Conservation (phyloP, 139 green algal genomes). For the Axilococcus clingmanii region DNA sequence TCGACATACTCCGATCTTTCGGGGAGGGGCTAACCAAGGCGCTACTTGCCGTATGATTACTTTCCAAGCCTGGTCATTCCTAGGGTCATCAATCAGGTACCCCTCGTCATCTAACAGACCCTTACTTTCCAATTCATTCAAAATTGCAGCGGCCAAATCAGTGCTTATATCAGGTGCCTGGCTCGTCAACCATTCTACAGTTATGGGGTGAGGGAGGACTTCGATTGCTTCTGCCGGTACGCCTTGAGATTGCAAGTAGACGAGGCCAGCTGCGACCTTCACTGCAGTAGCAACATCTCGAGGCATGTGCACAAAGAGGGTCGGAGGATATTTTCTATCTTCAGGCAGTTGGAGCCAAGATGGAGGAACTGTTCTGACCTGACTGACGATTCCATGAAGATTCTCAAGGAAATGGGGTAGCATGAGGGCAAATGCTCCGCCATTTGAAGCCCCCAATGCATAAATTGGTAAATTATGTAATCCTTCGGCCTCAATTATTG, state of each 20-base stretch:
- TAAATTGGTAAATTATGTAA: no score
- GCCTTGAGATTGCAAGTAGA: neutral
- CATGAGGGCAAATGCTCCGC: no score
- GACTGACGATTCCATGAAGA: conserved; percentile 28
- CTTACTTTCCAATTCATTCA: conserved; percentile 4
- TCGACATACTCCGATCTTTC: no score
- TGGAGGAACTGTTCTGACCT: conserved; percentile 35
- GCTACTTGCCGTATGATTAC: no score
- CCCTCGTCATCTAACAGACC: conserved; percentile 6
- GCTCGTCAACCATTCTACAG: conserved; percentile 12
- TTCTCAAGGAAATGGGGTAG: no score
- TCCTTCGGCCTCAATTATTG: no score
- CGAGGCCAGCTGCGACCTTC: conserved; percentile 23
- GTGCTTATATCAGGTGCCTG: conserved; percentile 5
- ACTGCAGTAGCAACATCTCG: conserved; percentile 23
- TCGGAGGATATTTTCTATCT: conserved; percentile 33
- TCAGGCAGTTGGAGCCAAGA: conserved; percentile 1
- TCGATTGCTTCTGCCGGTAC: conserved; percentile 4
- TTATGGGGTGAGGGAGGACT: conserved; percentile 19
- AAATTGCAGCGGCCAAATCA: conserved; percentile 5
- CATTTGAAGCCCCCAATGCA: no score
- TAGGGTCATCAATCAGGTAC: conserved; percentile 16
- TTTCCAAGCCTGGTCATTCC: neutral
- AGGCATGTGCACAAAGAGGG: conserved; percentile 55
- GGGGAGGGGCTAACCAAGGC: no score